These are phyloP conservation scores for Acaromyces ingoldii DNA, from an alignment of 1,284 basidiomycete species.

Conservation along the genomic window DNA sequence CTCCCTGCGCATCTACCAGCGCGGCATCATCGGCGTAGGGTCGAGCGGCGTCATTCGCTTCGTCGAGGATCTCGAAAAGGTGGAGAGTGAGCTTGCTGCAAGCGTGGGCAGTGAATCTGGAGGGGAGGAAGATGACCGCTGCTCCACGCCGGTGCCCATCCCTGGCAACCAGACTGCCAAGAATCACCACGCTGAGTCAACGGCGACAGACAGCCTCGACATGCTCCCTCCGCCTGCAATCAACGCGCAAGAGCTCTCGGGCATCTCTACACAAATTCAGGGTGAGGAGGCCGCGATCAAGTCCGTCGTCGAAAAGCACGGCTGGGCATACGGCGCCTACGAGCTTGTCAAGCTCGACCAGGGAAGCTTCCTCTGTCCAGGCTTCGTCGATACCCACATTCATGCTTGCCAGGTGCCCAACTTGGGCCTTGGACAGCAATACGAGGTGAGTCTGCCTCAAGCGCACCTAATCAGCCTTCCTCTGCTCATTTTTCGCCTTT, in stretches of 20 bases:
- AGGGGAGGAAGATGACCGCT: constrained; percentile 17
- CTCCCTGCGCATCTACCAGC: constrained; percentile 30
- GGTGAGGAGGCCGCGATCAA: constrained; percentile 24
- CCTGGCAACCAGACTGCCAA: constrained; percentile 8
- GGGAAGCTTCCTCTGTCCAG: constrained; percentile 79
- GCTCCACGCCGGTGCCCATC: constrained; percentile 29
- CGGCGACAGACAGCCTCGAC: background rate
- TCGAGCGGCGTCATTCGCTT: constrained; percentile 38
- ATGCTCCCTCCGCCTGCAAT: no score
- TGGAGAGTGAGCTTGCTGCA: constrained; percentile 11
- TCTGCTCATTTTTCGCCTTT: no score
- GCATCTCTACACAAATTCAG: no score
- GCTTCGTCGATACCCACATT: constrained; percentile 84
- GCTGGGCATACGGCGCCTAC: constrained; percentile 47
- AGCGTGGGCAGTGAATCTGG: background rate
- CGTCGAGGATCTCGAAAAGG: constrained; percentile 35
- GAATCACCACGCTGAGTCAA: constrained; percentile 3
- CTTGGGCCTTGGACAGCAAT: constrained; percentile 57
- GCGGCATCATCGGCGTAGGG: constrained; percentile 39
- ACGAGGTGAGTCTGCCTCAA: no score
- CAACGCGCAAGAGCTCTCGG: no score
- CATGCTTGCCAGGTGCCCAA: constrained; percentile 61
- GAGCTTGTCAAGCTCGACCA: constrained; percentile 57
- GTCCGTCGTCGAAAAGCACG: constrained; percentile 22
- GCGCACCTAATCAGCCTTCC: no score